phyloP scores from a whole-genome alignment of 345 rosid genomes.

The Orychophragmus violaceus region DNA sequence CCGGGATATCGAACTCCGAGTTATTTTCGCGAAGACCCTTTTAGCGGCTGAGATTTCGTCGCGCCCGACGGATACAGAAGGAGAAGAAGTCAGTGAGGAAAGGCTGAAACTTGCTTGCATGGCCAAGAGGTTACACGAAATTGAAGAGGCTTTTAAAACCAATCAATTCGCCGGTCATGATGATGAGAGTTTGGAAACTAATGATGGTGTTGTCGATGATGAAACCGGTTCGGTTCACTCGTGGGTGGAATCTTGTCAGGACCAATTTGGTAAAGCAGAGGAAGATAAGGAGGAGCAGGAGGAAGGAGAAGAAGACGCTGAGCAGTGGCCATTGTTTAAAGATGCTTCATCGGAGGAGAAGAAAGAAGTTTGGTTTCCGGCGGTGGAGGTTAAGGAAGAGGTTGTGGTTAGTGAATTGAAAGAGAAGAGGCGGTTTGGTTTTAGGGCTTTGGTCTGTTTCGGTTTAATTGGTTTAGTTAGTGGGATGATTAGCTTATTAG shows the following conservation, averaged over 20 bases:
- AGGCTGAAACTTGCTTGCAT: not conserved
- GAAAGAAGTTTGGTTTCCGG: not conserved
- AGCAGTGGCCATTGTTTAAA: conserved; percentile 9
- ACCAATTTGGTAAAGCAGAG: not conserved
- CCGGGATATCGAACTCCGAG: not conserved
- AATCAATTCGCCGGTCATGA: not conserved
- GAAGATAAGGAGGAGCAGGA: not conserved
- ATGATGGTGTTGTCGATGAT: not conserved
- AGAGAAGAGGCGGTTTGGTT: not conserved
- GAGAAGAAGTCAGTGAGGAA: conserved; percentile 6
- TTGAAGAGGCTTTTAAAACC: not conserved
- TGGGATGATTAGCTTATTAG: not conserved
- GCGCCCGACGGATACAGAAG: not conserved
- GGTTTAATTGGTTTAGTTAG: conserved; percentile 19
- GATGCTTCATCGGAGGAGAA: conserved; percentile 7
- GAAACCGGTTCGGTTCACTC: conserved; percentile 5
- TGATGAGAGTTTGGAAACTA: not conserved
- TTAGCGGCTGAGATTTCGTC: conserved; percentile 24
- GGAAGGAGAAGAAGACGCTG: not conserved
- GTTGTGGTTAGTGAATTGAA: not conserved
- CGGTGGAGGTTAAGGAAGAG: not conserved
- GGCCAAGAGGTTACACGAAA: conserved; percentile 13
- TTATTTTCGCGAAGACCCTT: not conserved
- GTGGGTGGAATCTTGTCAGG: not conserved
- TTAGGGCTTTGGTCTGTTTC: conserved; percentile 1